Evolutionary conservation across 1,139 yeast species (phyloP), one percentile per base, ranked within the genome.

Genomic region (Lodderomyces jiufengensis): DNA sequence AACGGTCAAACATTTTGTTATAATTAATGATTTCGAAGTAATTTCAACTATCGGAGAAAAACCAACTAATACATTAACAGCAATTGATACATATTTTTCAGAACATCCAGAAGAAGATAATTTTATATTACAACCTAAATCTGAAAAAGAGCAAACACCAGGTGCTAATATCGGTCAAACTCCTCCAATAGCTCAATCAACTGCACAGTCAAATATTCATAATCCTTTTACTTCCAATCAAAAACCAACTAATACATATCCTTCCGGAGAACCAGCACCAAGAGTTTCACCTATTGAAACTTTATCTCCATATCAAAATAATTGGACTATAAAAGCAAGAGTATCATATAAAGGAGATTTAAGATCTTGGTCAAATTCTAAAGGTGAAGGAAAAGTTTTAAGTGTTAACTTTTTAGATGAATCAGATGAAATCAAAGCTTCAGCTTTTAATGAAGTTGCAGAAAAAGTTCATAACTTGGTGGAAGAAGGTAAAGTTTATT

Each of bases 341-440:
- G 94, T 90, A 18, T 80, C 95, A 1, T 80, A 74, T 59, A 92
- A 92, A 59, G 80, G 95, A 38, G 97, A 88, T 44, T 72, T 92
- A 50, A 82, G 88, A 61, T 83, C 84, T 28, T 94, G 94, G 92
- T 76, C 85, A 36, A 88, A 88, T 52, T 80, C 79, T 40, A 75
- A 81, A 51, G 95, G 96, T 42, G 88, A 84, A 47, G 98, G 98
- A 37, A 85, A 86, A 57, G 72, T 94, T 42, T 87, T 94, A 66
- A 84, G 84, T 49, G 87, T 87, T 28, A 86, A 88, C 49, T 78
- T 94, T 46, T 66, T 90, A 45, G 99, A 94, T 56, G 95, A 94
- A 56, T 84, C 96, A 5, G 96, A 95, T 51, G 98, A 92, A 64
- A 94, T 94, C 50, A 77, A 95, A 52, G 97, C 95, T 11, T 88